Base-by-base conservation (phyloP, 2,329 filamentous ascomycete genomes). In the Pseudogymnoascus sp. region DNA sequence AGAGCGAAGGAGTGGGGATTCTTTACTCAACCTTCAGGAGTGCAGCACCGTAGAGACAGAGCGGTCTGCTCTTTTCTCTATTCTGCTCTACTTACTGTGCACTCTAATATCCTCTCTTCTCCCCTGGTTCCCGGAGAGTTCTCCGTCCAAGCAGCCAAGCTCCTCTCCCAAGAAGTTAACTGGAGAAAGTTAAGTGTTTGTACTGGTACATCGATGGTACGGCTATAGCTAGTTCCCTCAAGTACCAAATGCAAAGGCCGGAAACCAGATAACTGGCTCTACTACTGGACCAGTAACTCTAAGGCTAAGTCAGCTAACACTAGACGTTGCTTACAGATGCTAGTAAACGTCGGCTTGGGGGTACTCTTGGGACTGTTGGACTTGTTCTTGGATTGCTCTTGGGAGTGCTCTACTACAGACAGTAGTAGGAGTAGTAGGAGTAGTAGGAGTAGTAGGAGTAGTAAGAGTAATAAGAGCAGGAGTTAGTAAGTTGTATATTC, bases 231-330 rank as follows among this genome's bases (percentile, higher is more conserved):
- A 35, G 50, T 57, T 57, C 26, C 50, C 28, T 19, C 15, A 57
- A 21, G 50, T 57, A 57, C 50, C 50, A 33, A 33, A 57, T 57
- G 28, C 50, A 57, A 33, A 57, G 50, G 50, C 50, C 28, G 50
- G 17, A 57, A 57, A 15, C 17, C 50, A 57, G 50, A 21, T 57
- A 33, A 57, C 50, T 33, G 47, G 47, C 26, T 57, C 47, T 31
- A 31, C 47, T 31, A 57, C 13, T 23, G 10, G 23, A 26, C 5
- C 11, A 11, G 26, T 33, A 57, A 57, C 47, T 31, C 9, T 57
- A 57, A 57, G n/a, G 13, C 28, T 33, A 57, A 57, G 3, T 57
- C 47, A 57, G 44, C 50, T 57, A 57, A 35, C 17, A 57, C 50
- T 33, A 33, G 28, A 57, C n/a, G 50, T 6, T 57, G 50, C n/a